Evolutionary conservation across 345 rosid genomes (phyloP).

Genomic region (Camelina neglecta): DNA sequence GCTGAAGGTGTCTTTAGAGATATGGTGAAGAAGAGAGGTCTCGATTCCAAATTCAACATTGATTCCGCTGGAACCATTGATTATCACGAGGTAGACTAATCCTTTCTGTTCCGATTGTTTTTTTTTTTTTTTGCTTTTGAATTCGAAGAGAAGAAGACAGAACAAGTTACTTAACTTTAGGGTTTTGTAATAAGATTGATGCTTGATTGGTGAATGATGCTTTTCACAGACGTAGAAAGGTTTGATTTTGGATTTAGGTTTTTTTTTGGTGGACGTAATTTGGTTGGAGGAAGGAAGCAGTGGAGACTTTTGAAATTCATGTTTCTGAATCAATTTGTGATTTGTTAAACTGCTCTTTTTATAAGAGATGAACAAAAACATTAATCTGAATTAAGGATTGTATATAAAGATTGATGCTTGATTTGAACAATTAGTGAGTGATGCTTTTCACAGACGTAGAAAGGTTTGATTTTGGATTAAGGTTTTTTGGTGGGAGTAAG

Average conservation of each 20-base stretch:
- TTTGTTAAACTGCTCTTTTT: not conserved
- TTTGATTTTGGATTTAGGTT: not conserved
- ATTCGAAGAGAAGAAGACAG: not conserved
- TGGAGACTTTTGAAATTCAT: not conserved
- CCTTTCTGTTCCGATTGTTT: not conserved
- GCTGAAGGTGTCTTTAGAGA: constrained; percentile 95
- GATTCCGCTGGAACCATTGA: constrained; percentile 94
- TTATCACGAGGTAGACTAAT: constrained; percentile 73
- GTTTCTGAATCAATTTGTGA: not conserved
- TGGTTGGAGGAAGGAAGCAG: not conserved
- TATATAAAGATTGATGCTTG: not conserved
- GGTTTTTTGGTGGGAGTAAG: not conserved
- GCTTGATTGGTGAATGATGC: constrained; percentile 12
- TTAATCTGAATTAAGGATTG: not conserved
- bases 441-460: not conserved
- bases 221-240: not conserved
- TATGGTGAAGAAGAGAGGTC: constrained; percentile 72
- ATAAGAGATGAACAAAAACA: not conserved
- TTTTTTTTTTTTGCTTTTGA: not conserved
- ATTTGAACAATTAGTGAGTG: constrained; percentile 5
- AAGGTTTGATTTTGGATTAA: not conserved
- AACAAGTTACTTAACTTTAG: not conserved
- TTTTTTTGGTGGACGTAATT: not conserved
- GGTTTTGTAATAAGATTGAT: not conserved
- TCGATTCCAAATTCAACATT: constrained; percentile 70